Evolutionary conservation across 257 asterid species (phyloP), one percentile per base, ranked within the genome.

Genomic region (Gardenia jasminoides): DNA sequence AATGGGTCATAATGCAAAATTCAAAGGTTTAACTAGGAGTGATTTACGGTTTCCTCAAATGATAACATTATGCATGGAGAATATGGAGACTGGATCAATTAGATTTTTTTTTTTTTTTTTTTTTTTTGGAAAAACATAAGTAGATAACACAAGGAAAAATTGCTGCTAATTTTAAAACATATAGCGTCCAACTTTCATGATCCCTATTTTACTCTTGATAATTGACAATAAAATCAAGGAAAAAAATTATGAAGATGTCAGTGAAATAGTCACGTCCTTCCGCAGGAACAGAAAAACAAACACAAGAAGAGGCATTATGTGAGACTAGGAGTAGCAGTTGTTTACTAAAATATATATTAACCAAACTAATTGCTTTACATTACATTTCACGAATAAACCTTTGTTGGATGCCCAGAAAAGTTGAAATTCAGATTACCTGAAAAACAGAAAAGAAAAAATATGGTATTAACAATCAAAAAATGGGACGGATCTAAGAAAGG

Each of bases 1-100:
- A 77, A 80, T n/a, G 39, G 79, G 82, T 77, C 80, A 9, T 47
- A 71, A 22, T 4, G 77, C 6, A 44, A 44, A 1, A 4, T 44
- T 44, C 33, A 31, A 67, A 31, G 12, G 46, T 50, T 50, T 24
- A 68, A 33, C 73, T 30, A 28, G 17, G 64, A 76, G 30, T 3
- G 2, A 47, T 43, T 62, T 76, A 26, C 10, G 26, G 30, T 75
- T 3, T 54, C 17, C 66, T 16, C 13, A 59, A 24, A 59, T 26
- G 26, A n/a, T 28, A 64, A 12, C 39, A 12, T 26, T 0, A n/a
- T n/a, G n/a, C n/a, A n/a, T n/a, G n/a, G n/a, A n/a, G n/a, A n/a
- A n/a, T n/a, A 3, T 26, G 41, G 39, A 64, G 69, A 64, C 41
- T 26, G 11, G 2, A 26, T 43, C 6, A 46, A 11, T 39, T 41